phyloP scores from a whole-genome alignment of 331 rosid species.

The Acacia pycnantha region DNA sequence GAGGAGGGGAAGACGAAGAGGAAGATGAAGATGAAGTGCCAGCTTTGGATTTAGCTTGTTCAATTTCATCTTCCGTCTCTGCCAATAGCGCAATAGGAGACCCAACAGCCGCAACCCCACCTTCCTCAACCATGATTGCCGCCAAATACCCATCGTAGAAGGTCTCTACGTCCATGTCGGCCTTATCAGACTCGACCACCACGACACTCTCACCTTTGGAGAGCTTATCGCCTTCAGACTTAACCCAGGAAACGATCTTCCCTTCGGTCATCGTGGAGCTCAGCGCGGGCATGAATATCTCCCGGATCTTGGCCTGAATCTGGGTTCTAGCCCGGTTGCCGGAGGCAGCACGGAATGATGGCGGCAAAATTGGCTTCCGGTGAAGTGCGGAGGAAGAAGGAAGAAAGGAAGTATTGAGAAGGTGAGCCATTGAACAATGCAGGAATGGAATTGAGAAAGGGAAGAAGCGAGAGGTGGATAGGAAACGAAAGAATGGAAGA shows the following conservation, averaged over 20 bases:
- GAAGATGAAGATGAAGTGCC: constrained; percentile 35
- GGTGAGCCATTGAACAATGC: constrained; percentile 53
- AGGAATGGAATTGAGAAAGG: background rate
- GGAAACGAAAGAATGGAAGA: background rate
- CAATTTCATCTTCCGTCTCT: constrained; percentile 80
- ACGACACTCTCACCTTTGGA: constrained; percentile 96
- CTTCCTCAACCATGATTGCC: constrained; percentile 93
- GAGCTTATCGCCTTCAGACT: constrained; percentile 83
- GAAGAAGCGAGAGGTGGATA: background rate
- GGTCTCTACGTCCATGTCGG: constrained; percentile 99
- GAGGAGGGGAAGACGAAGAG: constrained; percentile 32
- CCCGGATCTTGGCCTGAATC: constrained; percentile 66
- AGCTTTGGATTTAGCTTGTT: constrained; percentile 70
- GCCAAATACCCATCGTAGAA: constrained; percentile 95
- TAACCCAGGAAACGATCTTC: constrained; percentile 66
- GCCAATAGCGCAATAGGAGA: constrained; percentile 92
- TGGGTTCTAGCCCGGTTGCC: constrained; percentile 21
- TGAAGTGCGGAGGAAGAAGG: constrained; percentile 42
- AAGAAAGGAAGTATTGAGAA: constrained; percentile 56
- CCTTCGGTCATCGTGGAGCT: constrained; percentile 85
- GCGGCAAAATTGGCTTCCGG: constrained; percentile 14
- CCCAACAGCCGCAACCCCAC: constrained; percentile 85
- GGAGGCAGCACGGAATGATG: background rate
- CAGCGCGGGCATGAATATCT: constrained; percentile 78
- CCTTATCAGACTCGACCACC: constrained; percentile 97